Evolutionary conservation across 1,139 yeast genomes (phyloP), one percentile per base, ranked within the genome.

Genomic region (Pichia sp.): DNA sequence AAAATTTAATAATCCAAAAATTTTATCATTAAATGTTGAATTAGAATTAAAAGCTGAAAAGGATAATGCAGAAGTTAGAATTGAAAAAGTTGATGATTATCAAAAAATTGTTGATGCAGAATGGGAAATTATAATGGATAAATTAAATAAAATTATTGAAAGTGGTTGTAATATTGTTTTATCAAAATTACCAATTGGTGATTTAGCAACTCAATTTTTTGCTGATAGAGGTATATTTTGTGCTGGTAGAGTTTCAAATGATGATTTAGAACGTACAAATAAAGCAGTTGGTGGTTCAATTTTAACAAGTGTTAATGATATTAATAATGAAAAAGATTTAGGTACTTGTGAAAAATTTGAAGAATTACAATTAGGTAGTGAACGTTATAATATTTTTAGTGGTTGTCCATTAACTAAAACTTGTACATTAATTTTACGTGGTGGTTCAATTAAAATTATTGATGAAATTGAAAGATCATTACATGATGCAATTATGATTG

Each of bases 11-110:
- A 73, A 86, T 65, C 96, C 99, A 44, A 87, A 84, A 67, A 82
- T 94, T 57, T 72, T 92, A 50, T 81, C 83, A 59, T 75, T 92
- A 62, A 92, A 94, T 65, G 92, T 94, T 38, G 99, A 92, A 67
- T 75, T 92, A 57, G 99, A 92, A 71, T 79, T 92, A 64, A 92
- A 92, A 72, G 97, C 98, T 1, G 99, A 92, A 70, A 90, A 88
- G 72, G 99, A 92, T 67, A 92, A 92, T 65, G 99, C 99, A n/a
- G 99, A 92, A 72, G 97, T 92, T 34, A 80, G 98, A 60, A 95
- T 92, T 46, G 95, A 88, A 61, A 86, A 89, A 65, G 97, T 92
- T 47, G 79, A 81, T 53, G 97, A 92, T 61, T 92, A 94, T 69
- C 98, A 92, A 71, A 90, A 86, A 38, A 85, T 92, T 50, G 99